Percentiles rank a stretch among this genome's conserved stretches.
These are phyloP conservation scores for Zancudomyces culisetae DNA, from an alignment of 371 early-diverging fungal species.

Conservation along the genomic window DNA sequence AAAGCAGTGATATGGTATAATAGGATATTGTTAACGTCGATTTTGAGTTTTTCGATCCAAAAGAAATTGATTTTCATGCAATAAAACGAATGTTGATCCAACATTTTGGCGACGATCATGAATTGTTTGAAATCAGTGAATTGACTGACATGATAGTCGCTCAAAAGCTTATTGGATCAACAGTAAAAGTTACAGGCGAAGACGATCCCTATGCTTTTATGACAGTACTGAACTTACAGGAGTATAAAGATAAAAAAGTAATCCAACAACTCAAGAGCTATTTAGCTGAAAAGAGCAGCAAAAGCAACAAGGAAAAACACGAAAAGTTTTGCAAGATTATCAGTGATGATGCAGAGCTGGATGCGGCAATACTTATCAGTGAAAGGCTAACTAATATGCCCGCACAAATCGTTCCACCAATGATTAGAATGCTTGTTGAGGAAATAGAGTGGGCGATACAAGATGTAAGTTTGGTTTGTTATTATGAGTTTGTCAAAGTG, in stretches of 20 bases:
- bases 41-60: slow-evolving; percentile 86
- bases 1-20: not conserved
- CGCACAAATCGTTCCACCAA: slow-evolving; percentile 62
- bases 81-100: slow-evolving; percentile 65
- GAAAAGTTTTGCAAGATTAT: slow-evolving; percentile 29
- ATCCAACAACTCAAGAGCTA: slow-evolving; percentile 36
- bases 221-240: slow-evolving; percentile 51
- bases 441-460: slow-evolving; percentile 62
- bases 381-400: slow-evolving; percentile 90
- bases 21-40: slow-evolving; percentile 70
- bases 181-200: slow-evolving; percentile 70
- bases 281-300: slow-evolving; percentile 40
- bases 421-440: slow-evolving; percentile 66
- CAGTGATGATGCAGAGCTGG: slow-evolving; percentile 14
- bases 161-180: slow-evolving; percentile 68
- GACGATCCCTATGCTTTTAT: slow-evolving; percentile 81
- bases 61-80: slow-evolving; percentile 76
- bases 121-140: slow-evolving; percentile 44
- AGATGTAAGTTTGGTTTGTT: slow-evolving; percentile 24
- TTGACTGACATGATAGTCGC: slow-evolving; percentile 69
- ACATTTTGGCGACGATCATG: slow-evolving; percentile 61
- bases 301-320: slow-evolving; percentile 20
- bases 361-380: slow-evolving; percentile 33
- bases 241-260: slow-evolving; percentile 35
- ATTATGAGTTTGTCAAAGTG: too few relatives aligned